These are phyloP conservation scores for Myxozyma sirexii DNA, from an alignment of 805 yeast genomes.

Conservation along the genomic window DNA sequence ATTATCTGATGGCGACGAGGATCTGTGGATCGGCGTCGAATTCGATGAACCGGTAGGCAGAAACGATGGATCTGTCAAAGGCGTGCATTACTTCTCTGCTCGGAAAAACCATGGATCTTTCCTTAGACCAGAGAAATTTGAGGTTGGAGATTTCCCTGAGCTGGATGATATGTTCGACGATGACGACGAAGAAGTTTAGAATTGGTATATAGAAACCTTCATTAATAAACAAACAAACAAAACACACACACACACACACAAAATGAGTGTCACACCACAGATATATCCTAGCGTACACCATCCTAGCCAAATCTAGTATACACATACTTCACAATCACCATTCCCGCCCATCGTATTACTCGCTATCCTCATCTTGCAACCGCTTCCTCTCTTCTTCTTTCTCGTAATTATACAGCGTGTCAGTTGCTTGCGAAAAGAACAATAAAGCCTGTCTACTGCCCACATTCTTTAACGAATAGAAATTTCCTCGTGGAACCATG, in stretches of 20 bases:
- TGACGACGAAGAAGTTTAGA: slow-evolving; percentile 32
- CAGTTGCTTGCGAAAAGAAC: slow-evolving; percentile 72
- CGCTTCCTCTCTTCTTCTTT: slow-evolving; percentile 3
- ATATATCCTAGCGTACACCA: neutral
- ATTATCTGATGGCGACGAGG: slow-evolving; percentile 36
- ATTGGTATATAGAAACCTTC: neutral
- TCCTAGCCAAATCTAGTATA: neutral
- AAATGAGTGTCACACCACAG: slow-evolving; percentile 1
- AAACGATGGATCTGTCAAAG: slow-evolving; percentile 76
- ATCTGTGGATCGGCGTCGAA: slow-evolving; percentile 78
- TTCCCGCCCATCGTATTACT: neutral
- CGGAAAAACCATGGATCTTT: slow-evolving; percentile 70
- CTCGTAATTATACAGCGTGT: slow-evolving; percentile 34
- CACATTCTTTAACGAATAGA: slow-evolving; percentile 42
- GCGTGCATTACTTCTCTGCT: slow-evolving; percentile 60
- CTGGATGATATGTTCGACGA: slow-evolving; percentile 54
- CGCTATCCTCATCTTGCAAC: neutral
- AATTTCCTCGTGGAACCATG: slow-evolving; percentile 63
- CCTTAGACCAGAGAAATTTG: slow-evolving; percentile 67
- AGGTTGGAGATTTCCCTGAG: slow-evolving; percentile 68
- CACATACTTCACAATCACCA: neutral
- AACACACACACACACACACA: neutral
- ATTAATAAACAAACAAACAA: neutral
- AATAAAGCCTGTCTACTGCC: slow-evolving; percentile 62
- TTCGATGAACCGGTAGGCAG: slow-evolving; percentile 87